These are phyloP conservation scores for Kwoniella sp. DNA, from an alignment of 768 basidiomycete genomes.

Conservation along the genomic window DNA sequence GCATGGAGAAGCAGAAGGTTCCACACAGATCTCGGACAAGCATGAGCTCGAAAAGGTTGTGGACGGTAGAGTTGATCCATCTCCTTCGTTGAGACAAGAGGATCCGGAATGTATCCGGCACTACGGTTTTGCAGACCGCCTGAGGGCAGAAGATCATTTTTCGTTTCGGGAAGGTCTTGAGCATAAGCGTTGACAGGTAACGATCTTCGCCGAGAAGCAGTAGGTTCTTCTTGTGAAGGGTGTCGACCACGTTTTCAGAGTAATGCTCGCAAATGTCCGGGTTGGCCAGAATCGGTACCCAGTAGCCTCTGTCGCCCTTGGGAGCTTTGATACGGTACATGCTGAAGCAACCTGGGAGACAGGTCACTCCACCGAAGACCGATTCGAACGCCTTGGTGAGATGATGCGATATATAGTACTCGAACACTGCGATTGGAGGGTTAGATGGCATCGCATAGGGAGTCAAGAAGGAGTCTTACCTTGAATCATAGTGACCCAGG, in stretches of 20 bases:
- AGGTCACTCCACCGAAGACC: constrained; percentile 99
- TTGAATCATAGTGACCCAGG: constrained; percentile 99
- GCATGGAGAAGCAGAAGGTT: constrained; percentile 99
- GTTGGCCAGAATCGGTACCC: constrained; percentile 97
- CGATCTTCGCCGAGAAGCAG: constrained; percentile 98
- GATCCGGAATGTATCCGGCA: constrained; percentile 91
- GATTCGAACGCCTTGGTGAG: constrained; percentile 99
- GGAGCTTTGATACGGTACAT: constrained; percentile 99
- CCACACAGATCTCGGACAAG: constrained; percentile 97
- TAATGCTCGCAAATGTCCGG: constrained; percentile 98
- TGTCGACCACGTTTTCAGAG: constrained; percentile 98
- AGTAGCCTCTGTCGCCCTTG: constrained; percentile 91
- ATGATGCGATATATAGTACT: constrained; percentile 99
- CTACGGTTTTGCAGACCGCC: constrained; percentile 97
- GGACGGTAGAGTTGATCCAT: constrained; percentile 99
- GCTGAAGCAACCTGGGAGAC: constrained; percentile 97
- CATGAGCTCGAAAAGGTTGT: constrained; percentile 91
- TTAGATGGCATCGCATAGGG: constrained; percentile 8
- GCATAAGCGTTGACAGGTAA: constrained; percentile 91
- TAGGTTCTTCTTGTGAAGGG: constrained; percentile 97
- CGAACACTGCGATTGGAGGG: constrained; percentile 91
- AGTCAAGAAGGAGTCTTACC: constrained; percentile 57
- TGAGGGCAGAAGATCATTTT: constrained; percentile 99
- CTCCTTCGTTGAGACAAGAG: constrained; percentile 92
- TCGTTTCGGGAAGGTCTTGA: constrained; percentile 98